Conservation (phyloP, 139 green algal species). For the Tetratostichococcus sp. region DNA sequence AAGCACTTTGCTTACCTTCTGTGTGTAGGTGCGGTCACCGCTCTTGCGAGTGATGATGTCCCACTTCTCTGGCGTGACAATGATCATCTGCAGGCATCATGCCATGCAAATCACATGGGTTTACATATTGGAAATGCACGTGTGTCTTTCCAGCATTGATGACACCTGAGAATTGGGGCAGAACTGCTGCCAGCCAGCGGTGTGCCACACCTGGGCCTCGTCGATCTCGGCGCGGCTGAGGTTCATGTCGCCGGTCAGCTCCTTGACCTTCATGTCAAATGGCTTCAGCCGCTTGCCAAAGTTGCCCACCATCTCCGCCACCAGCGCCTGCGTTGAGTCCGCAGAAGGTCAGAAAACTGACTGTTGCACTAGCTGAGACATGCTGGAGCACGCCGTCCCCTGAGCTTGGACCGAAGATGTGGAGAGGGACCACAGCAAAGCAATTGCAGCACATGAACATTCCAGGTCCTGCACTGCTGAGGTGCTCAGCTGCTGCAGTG, state of each 20-base stretch:
- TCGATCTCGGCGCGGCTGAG: constrained; percentile 91
- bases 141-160: background rate
- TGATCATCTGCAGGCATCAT: constrained; percentile 76
- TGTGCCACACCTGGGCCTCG: constrained; percentile 47
- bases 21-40: constrained; percentile 89
- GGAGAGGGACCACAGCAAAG: too few relatives aligned
- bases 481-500: too few relatives aligned
- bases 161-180: too few relatives aligned
- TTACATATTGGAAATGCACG: too few relatives aligned
- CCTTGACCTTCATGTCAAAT: constrained; percentile 61
- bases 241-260: constrained; percentile 90
- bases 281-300: constrained; percentile 44
- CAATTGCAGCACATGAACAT: too few relatives aligned
- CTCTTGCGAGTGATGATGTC: constrained; percentile 98
- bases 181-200: background rate
- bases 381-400: too few relatives aligned
- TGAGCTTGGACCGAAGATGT: too few relatives aligned
- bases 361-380: too few relatives aligned
- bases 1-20: too few relatives aligned
- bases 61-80: constrained; percentile 99
- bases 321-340: constrained; percentile 71
- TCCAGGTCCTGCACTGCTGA: too few relatives aligned
- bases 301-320: constrained; percentile 98
- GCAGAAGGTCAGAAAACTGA: too few relatives aligned
- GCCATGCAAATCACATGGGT: too few relatives aligned